Evolutionary conservation across 345 rosid species (phyloP), one percentile per base, ranked within the genome.

Genomic region (Tarenaya hassleriana): DNA sequence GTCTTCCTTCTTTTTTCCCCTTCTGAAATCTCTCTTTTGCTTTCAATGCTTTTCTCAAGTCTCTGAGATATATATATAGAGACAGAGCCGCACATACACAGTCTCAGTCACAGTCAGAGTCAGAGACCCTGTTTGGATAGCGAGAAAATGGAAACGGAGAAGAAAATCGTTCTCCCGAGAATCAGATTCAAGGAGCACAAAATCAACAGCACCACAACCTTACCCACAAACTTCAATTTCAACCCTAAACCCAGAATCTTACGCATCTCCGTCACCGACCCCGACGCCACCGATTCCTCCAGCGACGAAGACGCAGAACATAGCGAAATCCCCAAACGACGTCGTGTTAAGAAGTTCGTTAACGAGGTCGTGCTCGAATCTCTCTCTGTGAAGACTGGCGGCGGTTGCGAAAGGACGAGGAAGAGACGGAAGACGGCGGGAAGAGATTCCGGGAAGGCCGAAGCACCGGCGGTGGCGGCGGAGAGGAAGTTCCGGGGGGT

Each of bases 261-360:
- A 3, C 78, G 98, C 49, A 72, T 92, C 54, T 78, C 95, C 0
- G 83, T 81, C n/a, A 75, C 95, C 0, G 98, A 92, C 61, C 76
- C 79, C 0, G 76, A 85, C 63, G 98, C 98, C 10, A 92, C 98
- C 0, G 98, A 92, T 73, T 92, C 98, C 6, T 92, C 98, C 1
- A 76, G 94, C 51, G 98, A 92, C 50, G 98, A 91, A 32, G 94
- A 86, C 32, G 61, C 41, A 9, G 50, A 16, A 37, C 34, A 16
- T 5, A 19, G n/a, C n/a, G n/a, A 77, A 16, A 15, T 11, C 15
- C 37, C 61, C 16, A 69, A 57, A 47, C 65, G 73, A 10, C 69
- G 68, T 42, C 73, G 73, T 47, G 69, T 88, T 27, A 92, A 73
- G 60, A 83, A 62, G 64, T 92, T 79, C 10, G 73, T 92, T 3